A percentile compares a stretch with the other conserved stretches of the same genome.
phyloP scores from a whole-genome alignment of 2,329 filamentous ascomycete genomes.

The Hymenoscyphus fructigenus region DNA sequence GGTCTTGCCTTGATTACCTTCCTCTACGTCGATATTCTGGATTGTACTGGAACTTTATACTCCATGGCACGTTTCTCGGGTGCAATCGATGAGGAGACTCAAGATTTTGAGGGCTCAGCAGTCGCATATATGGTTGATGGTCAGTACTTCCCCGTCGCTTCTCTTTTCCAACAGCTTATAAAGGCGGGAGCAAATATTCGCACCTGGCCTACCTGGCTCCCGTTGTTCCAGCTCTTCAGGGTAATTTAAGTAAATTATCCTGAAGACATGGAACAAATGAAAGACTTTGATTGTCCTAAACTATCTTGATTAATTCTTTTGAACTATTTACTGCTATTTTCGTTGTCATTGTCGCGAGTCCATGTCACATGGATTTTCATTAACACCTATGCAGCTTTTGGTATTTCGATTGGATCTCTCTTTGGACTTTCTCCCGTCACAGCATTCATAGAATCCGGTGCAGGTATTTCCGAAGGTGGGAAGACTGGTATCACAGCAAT shows the following conservation, averaged over 20 bases:
- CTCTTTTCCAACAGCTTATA: too few relatives aligned
- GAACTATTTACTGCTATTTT: too few relatives aligned
- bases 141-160: constrained; percentile 17
- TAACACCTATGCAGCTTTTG: constrained; percentile 39
- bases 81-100: constrained; percentile 73
- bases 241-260: too few relatives aligned
- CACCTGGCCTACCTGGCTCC: too few relatives aligned
- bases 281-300: too few relatives aligned
- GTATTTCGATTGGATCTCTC: constrained; percentile 74
- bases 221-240: background rate
- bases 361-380: background rate
- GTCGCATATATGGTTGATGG: constrained; percentile 82
- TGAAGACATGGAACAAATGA: too few relatives aligned
- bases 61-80: constrained; percentile 82
- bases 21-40: constrained; percentile 83
- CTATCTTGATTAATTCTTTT: too few relatives aligned
- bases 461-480: constrained; percentile 82
- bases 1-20: constrained; percentile 83
- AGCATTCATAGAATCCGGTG: constrained; percentile 83
- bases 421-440: constrained; percentile 78
- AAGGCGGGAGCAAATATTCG: too few relatives aligned
- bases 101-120: constrained; percentile 82
- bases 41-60: constrained; percentile 81
- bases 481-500: constrained; percentile 79
- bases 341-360: background rate